phyloP scores from a whole-genome alignment of 176 grass and related monocot genomes.

The Eragrostis curvula region DNA sequence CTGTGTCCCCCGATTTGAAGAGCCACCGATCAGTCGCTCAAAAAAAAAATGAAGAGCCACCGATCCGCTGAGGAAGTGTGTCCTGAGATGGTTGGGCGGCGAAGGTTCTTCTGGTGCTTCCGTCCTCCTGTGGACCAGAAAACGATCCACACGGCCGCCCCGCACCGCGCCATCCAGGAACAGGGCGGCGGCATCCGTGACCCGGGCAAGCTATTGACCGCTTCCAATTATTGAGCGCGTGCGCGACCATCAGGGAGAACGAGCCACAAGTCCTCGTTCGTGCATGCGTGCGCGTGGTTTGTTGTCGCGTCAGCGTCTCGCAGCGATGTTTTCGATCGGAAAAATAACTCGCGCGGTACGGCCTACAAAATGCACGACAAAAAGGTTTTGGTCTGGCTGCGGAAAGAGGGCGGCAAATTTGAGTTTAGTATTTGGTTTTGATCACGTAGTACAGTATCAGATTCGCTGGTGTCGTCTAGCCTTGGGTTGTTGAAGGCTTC shows the following conservation, averaged over 20 bases:
- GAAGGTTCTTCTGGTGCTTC: background rate
- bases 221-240: background rate
- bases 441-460: slow-evolving; percentile 20
- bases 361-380: background rate
- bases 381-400: background rate
- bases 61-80: background rate
- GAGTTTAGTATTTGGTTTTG: background rate
- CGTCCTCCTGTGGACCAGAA: background rate
- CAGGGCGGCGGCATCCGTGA: background rate
- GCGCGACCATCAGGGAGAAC: background rate
- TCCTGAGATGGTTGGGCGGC: background rate
- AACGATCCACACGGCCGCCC: background rate
- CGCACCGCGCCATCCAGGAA: background rate
- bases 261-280: background rate
- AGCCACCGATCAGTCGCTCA: too few species aligned
- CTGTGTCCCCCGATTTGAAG: background rate
- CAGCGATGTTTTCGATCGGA: background rate
- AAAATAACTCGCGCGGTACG: too few species aligned
- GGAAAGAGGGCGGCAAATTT: background rate
- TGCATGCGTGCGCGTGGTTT: background rate
- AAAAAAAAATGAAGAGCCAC: too few species aligned
- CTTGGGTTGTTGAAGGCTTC: background rate
- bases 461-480: slow-evolving; percentile 9
- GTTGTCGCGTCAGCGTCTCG: background rate
- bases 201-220: slow-evolving; percentile 14